Evolutionary conservation across 2,329 filamentous ascomycete species (phyloP).

Genomic region (Davidsoniella neocaledoniae): DNA sequence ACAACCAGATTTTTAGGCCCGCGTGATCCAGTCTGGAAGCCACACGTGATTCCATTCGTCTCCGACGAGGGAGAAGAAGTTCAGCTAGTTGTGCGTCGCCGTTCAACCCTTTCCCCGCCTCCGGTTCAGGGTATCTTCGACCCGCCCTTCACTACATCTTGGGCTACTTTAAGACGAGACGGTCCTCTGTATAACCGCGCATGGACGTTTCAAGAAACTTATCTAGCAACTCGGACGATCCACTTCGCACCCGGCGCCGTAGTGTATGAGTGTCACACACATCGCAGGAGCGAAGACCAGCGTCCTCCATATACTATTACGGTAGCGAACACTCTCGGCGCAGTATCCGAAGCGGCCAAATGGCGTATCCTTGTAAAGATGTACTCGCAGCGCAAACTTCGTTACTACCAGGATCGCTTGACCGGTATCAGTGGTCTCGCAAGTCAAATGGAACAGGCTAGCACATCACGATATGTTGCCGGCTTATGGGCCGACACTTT

Average conservation of each 20-base stretch:
- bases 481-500: slow-evolving; percentile 17
- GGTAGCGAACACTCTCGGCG: slow-evolving; percentile 13
- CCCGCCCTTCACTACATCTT: slow-evolving; percentile 10
- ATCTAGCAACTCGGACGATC: slow-evolving; percentile 2
- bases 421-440: slow-evolving; percentile 19
- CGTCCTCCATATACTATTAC: slow-evolving; percentile 14
- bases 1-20: slow-evolving; percentile 7
- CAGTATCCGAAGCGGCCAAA: slow-evolving; percentile 10
- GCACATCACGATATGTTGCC: slow-evolving; percentile 17
- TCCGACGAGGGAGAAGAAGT: background rate
- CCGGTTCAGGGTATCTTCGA: slow-evolving; percentile 11
- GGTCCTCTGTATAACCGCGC: slow-evolving; percentile 14
- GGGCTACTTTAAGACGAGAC: slow-evolving; percentile 12
- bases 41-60: slow-evolving; percentile 2
- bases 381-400: slow-evolving; percentile 17
- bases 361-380: slow-evolving; percentile 19
- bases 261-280: slow-evolving; percentile 17
- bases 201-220: slow-evolving; percentile 14
- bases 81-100: slow-evolving; percentile 5
- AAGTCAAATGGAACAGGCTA: slow-evolving; percentile 14
- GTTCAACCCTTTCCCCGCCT: slow-evolving; percentile 6
- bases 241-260: slow-evolving; percentile 8
- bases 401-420: slow-evolving; percentile 16
- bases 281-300: slow-evolving; percentile 13
- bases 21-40: slow-evolving; percentile 4